A percentile compares a stretch with the other conserved stretches of the same genome.
Conservation (phyloP, 306 rosid species). For the Gleditsia sinensis region DNA sequence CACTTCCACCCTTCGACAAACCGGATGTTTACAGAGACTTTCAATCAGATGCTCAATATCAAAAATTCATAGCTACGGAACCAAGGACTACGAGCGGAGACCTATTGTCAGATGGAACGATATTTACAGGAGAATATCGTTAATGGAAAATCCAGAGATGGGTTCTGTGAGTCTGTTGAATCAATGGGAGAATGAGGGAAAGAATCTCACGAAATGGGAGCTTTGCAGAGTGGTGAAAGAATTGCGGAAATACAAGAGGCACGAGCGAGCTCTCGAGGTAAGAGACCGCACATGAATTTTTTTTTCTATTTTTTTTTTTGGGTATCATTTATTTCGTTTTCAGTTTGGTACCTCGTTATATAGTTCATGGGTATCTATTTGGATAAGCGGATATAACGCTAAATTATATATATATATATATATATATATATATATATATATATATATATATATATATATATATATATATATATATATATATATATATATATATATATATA, state of each 20-base stretch:
- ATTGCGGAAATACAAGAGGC: constrained; percentile 68
- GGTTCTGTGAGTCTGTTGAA: constrained; percentile 67
- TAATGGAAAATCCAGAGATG: constrained; percentile 57
- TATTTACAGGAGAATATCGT: constrained; percentile 61
- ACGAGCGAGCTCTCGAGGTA: constrained; percentile 80
- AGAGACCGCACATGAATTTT: background rate
- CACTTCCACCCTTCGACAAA: constrained; percentile 20
- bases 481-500: no score
- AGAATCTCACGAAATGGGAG: constrained; percentile 72
- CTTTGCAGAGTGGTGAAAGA: constrained; percentile 76
- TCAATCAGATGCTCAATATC: constrained; percentile 63
- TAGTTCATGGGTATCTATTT: background rate
- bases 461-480: no score
- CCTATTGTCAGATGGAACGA: constrained; percentile 70
- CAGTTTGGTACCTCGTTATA: background rate
- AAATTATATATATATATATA: no score
- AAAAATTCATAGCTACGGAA: constrained; percentile 65
- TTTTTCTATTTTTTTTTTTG: background rate
- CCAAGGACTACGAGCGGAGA: constrained; percentile 67
- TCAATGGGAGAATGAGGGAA: constrained; percentile 90
- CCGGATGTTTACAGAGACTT: constrained; percentile 23
- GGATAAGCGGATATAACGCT: no score
- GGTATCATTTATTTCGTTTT: background rate
- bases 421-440: no score
- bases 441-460: no score